Conservation (phyloP, 768 basidiomycete genomes). For the Boletus subparvulus region DNA sequence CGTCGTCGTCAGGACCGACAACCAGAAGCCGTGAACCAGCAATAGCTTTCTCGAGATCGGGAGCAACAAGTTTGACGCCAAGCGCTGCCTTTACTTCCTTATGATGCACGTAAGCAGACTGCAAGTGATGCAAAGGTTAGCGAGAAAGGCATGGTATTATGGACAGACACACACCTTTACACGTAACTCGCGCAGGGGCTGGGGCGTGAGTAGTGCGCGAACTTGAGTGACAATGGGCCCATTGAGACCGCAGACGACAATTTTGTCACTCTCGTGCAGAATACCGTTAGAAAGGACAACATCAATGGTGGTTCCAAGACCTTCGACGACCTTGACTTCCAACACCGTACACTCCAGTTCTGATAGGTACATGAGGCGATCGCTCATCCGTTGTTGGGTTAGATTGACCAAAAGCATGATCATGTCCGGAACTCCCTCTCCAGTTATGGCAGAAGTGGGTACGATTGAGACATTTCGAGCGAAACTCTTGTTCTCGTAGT, state of each 20-base stretch:
- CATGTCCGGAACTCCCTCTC: constrained; percentile 99
- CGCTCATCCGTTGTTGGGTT: constrained; percentile 97
- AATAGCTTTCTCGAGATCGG: constrained; percentile 96
- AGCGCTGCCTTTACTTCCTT: constrained; percentile 96
- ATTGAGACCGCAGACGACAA: constrained; percentile 95
- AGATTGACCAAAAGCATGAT: constrained; percentile 97
- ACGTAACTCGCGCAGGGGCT: constrained; percentile 92
- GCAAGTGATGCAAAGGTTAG: constrained; percentile 7
- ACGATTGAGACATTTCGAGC: constrained; percentile 94
- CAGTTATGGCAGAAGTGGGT: constrained; percentile 96
- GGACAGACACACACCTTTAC: constrained; percentile 66
- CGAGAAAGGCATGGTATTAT: not conserved
- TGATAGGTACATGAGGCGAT: constrained; percentile 95
- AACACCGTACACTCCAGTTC: constrained; percentile 97
- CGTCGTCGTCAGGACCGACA: constrained; percentile 92
- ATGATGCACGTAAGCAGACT: constrained; percentile 97
- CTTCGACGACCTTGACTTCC: constrained; percentile 98
- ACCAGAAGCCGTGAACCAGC: constrained; percentile 94
- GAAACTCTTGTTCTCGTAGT: constrained; percentile 97
- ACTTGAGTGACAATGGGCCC: constrained; percentile 96
- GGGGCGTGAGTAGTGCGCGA: constrained; percentile 91
- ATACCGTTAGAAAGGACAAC: constrained; percentile 95
- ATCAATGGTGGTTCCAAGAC: constrained; percentile 96
- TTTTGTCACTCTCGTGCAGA: constrained; percentile 86
- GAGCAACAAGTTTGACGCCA: constrained; percentile 92